Percentiles rank a stretch among this genome's conserved stretches.
Evolutionary conservation across 1,284 basidiomycete species (phyloP).

Genomic region (Sporisorium reilianum): DNA sequence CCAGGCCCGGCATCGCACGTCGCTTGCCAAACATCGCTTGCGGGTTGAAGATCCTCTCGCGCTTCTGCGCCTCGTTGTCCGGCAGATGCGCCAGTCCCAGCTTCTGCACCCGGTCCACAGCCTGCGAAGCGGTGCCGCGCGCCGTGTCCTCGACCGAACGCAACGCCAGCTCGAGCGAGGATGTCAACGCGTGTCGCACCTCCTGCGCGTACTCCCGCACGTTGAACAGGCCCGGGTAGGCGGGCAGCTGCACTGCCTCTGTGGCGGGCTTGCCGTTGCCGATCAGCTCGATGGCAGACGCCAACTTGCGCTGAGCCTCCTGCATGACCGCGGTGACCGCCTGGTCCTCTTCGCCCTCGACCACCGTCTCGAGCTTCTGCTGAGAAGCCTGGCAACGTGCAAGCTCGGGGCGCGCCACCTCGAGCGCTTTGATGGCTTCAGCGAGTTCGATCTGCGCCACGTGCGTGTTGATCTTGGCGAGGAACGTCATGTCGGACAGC

Average conservation of each 20-base stretch:
- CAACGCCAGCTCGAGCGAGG: slow-evolving; percentile 85
- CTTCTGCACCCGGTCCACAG: slow-evolving; percentile 78
- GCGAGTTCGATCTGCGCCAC: slow-evolving; percentile 85
- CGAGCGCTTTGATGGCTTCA: slow-evolving; percentile 79
- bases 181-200: slow-evolving; percentile 82
- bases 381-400: slow-evolving; percentile 77
- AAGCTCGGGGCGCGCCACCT: slow-evolving; percentile 76
- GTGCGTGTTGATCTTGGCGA: slow-evolving; percentile 86
- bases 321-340: slow-evolving; percentile 75
- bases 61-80: slow-evolving; percentile 57
- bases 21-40: slow-evolving; percentile 89
- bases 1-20: slow-evolving; percentile 70
- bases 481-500: slow-evolving; percentile 86
- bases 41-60: slow-evolving; percentile 84
- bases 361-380: slow-evolving; percentile 80
- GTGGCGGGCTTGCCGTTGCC: slow-evolving; percentile 77
- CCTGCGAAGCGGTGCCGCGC: slow-evolving; percentile 77
- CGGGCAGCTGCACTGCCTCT: slow-evolving; percentile 72
- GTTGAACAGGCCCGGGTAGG: slow-evolving; percentile 86
- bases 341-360: slow-evolving; percentile 85
- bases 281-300: slow-evolving; percentile 81
- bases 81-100: slow-evolving; percentile 86
- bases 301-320: slow-evolving; percentile 72
- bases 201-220: slow-evolving; percentile 91
- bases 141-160: slow-evolving; percentile 86